Evolutionary conservation across 2,329 filamentous ascomycete species (phyloP).

Genomic region (Ophiostoma montium): DNA sequence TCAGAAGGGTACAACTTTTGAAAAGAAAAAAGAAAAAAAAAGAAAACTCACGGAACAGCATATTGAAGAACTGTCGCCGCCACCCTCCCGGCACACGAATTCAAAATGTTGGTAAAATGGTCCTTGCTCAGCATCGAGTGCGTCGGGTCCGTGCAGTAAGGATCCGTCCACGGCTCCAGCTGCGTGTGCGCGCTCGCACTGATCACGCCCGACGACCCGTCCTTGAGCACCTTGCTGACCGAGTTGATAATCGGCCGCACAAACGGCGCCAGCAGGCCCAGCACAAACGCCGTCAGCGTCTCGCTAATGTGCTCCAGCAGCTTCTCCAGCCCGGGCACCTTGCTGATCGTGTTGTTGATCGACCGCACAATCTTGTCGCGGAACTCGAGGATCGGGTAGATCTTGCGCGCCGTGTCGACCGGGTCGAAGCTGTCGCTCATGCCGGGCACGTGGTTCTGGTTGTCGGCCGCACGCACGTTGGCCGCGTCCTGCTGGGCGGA

Average conservation of each 20-base stretch:
- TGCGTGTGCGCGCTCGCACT: conserved; percentile 58
- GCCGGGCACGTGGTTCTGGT: conserved; percentile 50
- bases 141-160: conserved; percentile 61
- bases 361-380: conserved; percentile 84
- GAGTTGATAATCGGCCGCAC: conserved; percentile 81
- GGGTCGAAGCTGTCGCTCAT: conserved; percentile 68
- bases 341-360: conserved; percentile 74
- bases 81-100: conserved; percentile 61
- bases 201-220: conserved; percentile 62
- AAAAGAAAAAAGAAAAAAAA: not conserved
- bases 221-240: conserved; percentile 72
- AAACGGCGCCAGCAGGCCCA: conserved; percentile 83
- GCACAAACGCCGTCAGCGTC: conserved; percentile 78
- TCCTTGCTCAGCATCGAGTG: conserved; percentile 77
- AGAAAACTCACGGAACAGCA: conserved; percentile 51
- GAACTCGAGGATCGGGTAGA: conserved; percentile 91
- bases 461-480: conserved; percentile 29
- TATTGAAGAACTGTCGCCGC: conserved; percentile 71
- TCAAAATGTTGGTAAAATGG: conserved; percentile 68
- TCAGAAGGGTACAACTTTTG: not conserved
- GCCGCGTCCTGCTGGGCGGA: conserved; percentile 50
- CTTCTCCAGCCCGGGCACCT: conserved; percentile 78
- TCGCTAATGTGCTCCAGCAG: conserved; percentile 92
- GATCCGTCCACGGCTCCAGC: conserved; percentile 67
- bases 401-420: conserved; percentile 60